A percentile compares a stretch with the other conserved stretches of the same genome.
Evolutionary conservation across 306 rosid species (phyloP).

Genomic region (Vicia sativa): DNA sequence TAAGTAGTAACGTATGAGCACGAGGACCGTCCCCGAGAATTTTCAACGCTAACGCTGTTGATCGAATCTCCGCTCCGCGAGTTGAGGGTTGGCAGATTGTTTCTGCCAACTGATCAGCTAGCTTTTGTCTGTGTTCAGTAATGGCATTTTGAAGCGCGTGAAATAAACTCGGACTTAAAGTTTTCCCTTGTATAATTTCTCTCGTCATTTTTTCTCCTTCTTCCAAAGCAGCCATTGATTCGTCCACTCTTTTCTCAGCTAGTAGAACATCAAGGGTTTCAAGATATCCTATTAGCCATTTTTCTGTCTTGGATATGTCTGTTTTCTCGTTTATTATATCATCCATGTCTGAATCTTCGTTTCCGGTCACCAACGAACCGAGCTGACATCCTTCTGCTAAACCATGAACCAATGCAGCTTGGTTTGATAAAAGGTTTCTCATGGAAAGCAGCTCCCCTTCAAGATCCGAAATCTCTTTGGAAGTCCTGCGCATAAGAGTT

Average conservation of each 20-base stretch:
- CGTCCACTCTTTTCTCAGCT: constrained; percentile 82
- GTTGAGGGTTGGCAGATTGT: constrained; percentile 68
- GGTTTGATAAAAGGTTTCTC: constrained; percentile 83
- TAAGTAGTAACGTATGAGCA: constrained; percentile 69
- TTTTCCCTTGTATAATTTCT: constrained; percentile 45
- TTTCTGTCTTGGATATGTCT: constrained; percentile 58
- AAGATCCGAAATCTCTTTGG: constrained; percentile 86
- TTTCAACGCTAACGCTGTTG: constrained; percentile 62
- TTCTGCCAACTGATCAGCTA: constrained; percentile 81
- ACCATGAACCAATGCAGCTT: constrained; percentile 79
- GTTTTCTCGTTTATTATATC: constrained; percentile 44
- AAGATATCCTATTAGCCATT: constrained; percentile 66
- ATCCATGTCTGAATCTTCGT: constrained; percentile 54
- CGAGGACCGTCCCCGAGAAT: constrained; percentile 87
- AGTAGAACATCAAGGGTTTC: constrained; percentile 78
- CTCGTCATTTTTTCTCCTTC: constrained; percentile 58
- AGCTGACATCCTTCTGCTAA: constrained; percentile 71
- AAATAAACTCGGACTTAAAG: constrained; percentile 48
- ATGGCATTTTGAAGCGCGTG: constrained; percentile 53
- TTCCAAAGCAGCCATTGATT: constrained; percentile 69
- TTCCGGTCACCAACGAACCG: constrained; percentile 47
- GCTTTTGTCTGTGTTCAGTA: constrained; percentile 56
- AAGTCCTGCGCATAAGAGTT: constrained; percentile 57
- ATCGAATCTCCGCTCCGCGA: constrained; percentile 61
- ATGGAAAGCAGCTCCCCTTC: constrained; percentile 87